phyloP scores from a whole-genome alignment of 257 asterid genomes.

The Mitragyna speciosa region DNA sequence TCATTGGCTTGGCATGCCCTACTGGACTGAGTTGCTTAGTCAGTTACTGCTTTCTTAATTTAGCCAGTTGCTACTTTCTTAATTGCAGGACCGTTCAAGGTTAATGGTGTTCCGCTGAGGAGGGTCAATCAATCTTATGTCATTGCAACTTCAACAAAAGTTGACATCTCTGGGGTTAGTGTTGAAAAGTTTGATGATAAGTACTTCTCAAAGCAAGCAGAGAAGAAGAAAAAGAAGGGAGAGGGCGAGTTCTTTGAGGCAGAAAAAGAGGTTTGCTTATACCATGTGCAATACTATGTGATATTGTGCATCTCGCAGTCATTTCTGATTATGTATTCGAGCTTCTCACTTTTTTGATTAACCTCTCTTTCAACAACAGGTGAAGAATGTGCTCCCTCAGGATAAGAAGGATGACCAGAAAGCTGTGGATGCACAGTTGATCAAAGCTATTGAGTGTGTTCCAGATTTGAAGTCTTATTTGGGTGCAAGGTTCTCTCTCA shows the following conservation, averaged over 20 bases:
- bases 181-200: conserved; percentile 35
- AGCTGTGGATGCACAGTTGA: conserved; percentile 47
- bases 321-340: neutral
- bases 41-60: neutral
- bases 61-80: neutral
- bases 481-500: conserved; percentile 69
- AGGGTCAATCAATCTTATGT: conserved; percentile 35
- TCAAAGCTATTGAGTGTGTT: conserved; percentile 52
- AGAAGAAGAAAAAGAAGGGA: conserved; percentile 26
- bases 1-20: neutral
- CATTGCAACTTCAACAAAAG: conserved; percentile 35
- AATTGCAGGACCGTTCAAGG: conserved; percentile 31
- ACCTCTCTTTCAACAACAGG: neutral
- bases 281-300: neutral
- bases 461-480: conserved; percentile 58
- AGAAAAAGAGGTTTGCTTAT: conserved; percentile 31
- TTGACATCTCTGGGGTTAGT: conserved; percentile 25
- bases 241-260: conserved; percentile 40
- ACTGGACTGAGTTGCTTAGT: neutral
- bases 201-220: conserved; percentile 35
- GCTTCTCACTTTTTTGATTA: neutral
- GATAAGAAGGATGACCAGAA: conserved; percentile 50
- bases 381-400: conserved; percentile 27
- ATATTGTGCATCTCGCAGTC: neutral
- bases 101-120: conserved; percentile 41